Evolutionary conservation across 805 yeast species (phyloP).

Genomic region (Candida nanaspora): DNA sequence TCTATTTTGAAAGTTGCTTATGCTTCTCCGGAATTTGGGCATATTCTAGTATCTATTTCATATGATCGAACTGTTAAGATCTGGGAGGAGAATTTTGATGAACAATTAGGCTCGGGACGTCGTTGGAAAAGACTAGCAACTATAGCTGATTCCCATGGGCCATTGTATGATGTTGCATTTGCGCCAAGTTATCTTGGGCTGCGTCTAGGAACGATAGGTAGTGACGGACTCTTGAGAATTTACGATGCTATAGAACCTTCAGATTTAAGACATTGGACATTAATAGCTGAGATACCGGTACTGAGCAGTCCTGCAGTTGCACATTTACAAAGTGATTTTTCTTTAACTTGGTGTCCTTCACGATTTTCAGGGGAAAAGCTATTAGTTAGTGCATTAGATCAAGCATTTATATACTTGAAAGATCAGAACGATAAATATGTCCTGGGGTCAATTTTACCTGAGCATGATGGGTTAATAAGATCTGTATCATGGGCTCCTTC

Average conservation of each 20-base stretch:
- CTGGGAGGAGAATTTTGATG: slow-evolving; percentile 87
- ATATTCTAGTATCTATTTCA: slow-evolving; percentile 78
- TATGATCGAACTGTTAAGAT: slow-evolving; percentile 83
- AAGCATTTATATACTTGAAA: slow-evolving; percentile 64
- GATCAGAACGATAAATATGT: slow-evolving; percentile 44
- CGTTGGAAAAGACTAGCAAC: slow-evolving; percentile 77
- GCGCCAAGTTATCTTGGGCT: slow-evolving; percentile 82
- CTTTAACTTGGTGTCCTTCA: slow-evolving; percentile 87
- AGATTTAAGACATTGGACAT: slow-evolving; percentile 77
- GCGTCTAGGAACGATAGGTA: slow-evolving; percentile 78
- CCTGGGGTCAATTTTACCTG: slow-evolving; percentile 62
- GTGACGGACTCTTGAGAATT: slow-evolving; percentile 78
- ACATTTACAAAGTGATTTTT: slow-evolving; percentile 78
- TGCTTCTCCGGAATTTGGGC: slow-evolving; percentile 94
- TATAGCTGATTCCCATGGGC: slow-evolving; percentile 80
- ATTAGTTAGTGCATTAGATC: slow-evolving; percentile 80
- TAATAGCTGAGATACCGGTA: slow-evolving; percentile 63
- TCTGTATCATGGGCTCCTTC: slow-evolving; percentile 96
- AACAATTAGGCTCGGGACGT: slow-evolving; percentile 66
- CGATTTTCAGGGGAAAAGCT: slow-evolving; percentile 74
- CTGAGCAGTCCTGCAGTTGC: slow-evolving; percentile 68
- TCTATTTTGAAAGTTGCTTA: slow-evolving; percentile 76
- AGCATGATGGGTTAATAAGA: slow-evolving; percentile 80
- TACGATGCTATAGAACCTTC: slow-evolving; percentile 88
- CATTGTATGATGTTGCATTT: slow-evolving; percentile 83